Conservation (phyloP, 257 asterid species). For the Solanum chiquidenum region DNA sequence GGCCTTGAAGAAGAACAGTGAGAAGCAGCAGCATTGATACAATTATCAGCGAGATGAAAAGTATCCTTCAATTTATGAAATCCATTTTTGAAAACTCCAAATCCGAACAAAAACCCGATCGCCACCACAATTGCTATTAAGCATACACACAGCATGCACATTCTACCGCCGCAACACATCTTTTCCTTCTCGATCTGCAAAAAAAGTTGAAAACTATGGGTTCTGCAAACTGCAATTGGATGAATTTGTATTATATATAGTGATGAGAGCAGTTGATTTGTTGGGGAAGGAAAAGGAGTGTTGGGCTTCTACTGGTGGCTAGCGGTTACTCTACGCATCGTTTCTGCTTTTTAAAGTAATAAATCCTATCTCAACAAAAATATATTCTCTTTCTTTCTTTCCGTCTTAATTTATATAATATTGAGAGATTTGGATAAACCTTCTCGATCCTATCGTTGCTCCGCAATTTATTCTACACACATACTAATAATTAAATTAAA, state of each 20-base stretch:
- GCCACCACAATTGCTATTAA: conserved; percentile 34
- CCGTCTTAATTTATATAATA: too few species aligned
- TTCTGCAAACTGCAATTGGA: background rate
- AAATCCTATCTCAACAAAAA: background rate
- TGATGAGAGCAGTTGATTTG: background rate
- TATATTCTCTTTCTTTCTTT: too few species aligned
- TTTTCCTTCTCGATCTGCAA: background rate
- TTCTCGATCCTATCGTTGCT: too few species aligned
- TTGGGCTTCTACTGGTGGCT: conserved; percentile 1
- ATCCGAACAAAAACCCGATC: conserved; percentile 57
- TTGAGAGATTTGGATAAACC: too few species aligned
- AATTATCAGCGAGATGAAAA: conserved; percentile 13
- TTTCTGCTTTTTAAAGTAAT: conserved; percentile 6
- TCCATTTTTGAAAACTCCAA: conserved; percentile 61
- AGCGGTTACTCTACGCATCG: conserved; percentile 65
- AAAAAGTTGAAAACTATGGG: background rate
- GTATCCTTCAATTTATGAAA: conserved; percentile 45
- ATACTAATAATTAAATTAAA: too few species aligned
- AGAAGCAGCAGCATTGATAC: conserved; percentile 1
- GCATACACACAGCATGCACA: conserved; percentile 47
- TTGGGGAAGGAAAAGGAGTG: conserved; percentile 14
- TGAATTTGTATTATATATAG: background rate
- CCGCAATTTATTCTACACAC: too few species aligned
- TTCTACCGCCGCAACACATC: conserved; percentile 54
- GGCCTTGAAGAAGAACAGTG: conserved; percentile 25